Conservation (phyloP, 2,329 filamentous ascomycete species). For the Alternaria viburni region DNA sequence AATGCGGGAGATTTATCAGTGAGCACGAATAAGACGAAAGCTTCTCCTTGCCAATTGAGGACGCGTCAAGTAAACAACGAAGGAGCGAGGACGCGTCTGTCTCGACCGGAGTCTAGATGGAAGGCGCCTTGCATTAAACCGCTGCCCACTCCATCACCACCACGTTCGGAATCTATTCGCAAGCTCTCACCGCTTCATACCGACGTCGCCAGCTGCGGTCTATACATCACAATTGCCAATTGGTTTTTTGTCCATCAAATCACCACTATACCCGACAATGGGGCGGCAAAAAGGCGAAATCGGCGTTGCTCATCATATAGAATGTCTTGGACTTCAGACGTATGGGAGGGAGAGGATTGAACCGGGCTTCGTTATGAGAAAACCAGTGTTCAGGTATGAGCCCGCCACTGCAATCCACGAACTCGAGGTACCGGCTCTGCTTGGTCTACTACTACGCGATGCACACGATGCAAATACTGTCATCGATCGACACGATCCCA, state of each 20-base stretch:
- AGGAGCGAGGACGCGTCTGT: not conserved
- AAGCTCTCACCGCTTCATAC: not conserved
- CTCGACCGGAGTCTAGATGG: not conserved
- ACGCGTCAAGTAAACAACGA: not conserved
- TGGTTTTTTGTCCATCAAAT: not conserved
- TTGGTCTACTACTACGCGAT: slow-evolving; percentile 12
- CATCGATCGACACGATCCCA: slow-evolving; percentile 11
- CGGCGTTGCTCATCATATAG: not conserved
- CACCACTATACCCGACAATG: not conserved
- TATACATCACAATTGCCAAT: not conserved
- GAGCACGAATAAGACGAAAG: not conserved
- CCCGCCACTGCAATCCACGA: slow-evolving; percentile 12
- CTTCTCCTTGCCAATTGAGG: not conserved
- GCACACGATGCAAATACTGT: slow-evolving; percentile 7
- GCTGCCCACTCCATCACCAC: not conserved
- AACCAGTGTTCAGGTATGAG: not conserved
- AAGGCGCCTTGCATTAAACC: not conserved
- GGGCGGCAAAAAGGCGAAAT: not conserved
- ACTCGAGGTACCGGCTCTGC: slow-evolving; percentile 12
- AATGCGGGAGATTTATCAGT: not conserved
- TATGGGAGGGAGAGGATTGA: not conserved
- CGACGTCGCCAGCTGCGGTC: not conserved
- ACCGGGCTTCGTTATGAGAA: not conserved
- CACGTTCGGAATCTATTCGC: not conserved
- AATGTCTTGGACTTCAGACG: not conserved